Conservation (phyloP, 176 grass and related monocot genomes). For the Echinochloa phyllopogon region DNA sequence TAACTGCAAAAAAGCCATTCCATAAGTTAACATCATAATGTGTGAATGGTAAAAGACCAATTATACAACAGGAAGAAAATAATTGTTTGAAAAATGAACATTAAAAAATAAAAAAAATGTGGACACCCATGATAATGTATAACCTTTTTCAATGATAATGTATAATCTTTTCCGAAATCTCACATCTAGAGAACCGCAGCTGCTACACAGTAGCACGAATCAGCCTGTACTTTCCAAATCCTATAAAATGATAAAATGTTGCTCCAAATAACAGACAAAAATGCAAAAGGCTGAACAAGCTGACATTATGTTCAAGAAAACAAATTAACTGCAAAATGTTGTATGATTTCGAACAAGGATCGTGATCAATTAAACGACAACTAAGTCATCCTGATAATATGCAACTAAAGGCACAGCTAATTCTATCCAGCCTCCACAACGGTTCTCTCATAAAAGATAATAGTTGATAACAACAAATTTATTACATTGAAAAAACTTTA, state of each 20-base stretch:
- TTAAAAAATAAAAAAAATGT: neutral
- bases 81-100: neutral
- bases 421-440: neutral
- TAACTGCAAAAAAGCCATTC: neutral
- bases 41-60: neutral
- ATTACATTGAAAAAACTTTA: neutral
- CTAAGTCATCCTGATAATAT: neutral
- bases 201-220: neutral
- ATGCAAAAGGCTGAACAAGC: neutral
- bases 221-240: neutral
- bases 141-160: neutral
- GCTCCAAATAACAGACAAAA: neutral
- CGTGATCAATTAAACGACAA: neutral
- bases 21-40: neutral
- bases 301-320: neutral
- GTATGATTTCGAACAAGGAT: neutral
- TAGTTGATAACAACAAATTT: neutral
- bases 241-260: neutral
- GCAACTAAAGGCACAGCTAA: slow-evolving; percentile 4
- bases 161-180: neutral
- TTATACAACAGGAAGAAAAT: neutral
- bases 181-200: slow-evolving; percentile 17
- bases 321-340: slow-evolving; percentile 12
- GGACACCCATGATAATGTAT: neutral
- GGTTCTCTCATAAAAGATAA: slow-evolving; percentile 2